phyloP scores from a whole-genome alignment of 768 basidiomycete species.

The Pleurotus sapidus region DNA sequence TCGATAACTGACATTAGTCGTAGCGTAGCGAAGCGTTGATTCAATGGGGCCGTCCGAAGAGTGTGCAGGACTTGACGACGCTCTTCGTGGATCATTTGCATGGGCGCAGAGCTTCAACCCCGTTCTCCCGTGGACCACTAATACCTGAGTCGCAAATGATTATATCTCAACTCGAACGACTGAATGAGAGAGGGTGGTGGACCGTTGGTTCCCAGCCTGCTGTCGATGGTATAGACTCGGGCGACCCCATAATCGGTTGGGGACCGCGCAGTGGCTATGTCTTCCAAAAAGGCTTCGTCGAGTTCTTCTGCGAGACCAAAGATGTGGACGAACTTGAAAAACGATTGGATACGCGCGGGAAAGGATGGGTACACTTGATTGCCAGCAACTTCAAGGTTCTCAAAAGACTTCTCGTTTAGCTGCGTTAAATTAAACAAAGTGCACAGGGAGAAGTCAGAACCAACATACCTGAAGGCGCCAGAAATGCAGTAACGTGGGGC shows the following conservation, averaged over 20 bases:
- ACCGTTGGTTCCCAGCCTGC: constrained; percentile 97
- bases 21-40: constrained; percentile 62
- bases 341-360: constrained; percentile 49
- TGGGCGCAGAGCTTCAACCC: constrained; percentile 70
- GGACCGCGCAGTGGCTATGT: constrained; percentile 92
- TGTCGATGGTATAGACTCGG: constrained; percentile 74
- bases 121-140: constrained; percentile 84
- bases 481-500: constrained; percentile 98
- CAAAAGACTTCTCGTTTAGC: constrained; percentile 18
- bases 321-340: constrained; percentile 61
- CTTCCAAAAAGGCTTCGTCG: constrained; percentile 96
- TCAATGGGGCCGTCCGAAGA: constrained; percentile 75
- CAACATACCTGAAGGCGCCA: constrained; percentile 74
- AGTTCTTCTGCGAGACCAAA: constrained; percentile 79
- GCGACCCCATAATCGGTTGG: constrained; percentile 85
- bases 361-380: constrained; percentile 79
- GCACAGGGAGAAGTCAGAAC: constrained; percentile 72
- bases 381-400: constrained; percentile 77
- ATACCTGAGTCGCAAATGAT: constrained; percentile 82
- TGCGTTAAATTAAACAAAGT: constrained; percentile 60
- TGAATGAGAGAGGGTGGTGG: constrained; percentile 88
- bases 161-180: constrained; percentile 66
- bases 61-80: constrained; percentile 64
- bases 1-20: neutral
- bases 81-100: constrained; percentile 83